These are phyloP conservation scores for Immersiporthe knoxdaviesiana DNA, from an alignment of 2,329 filamentous ascomycete genomes.

Conservation along the genomic window DNA sequence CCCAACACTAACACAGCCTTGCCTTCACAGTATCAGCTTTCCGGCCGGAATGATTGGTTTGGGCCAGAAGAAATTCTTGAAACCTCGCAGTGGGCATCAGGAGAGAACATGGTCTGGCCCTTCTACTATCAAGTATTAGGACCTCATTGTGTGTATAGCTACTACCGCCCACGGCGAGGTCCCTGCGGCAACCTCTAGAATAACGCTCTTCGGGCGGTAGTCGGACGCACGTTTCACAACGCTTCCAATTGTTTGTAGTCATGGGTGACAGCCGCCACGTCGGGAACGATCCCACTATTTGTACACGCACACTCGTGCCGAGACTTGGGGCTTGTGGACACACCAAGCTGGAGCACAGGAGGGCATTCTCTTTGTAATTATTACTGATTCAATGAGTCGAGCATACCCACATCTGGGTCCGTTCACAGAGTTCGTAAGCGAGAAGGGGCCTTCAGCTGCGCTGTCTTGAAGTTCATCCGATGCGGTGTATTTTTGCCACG, in stretches of 20 bases:
- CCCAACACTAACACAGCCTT: conserved; percentile 12
- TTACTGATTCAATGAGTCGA: background rate
- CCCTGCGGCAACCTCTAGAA: background rate
- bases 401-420: background rate
- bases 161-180: background rate
- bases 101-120: too few relatives aligned
- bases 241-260: background rate
- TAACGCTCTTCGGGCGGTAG: background rate
- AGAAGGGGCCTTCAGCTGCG: background rate
- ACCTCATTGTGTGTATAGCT: background rate
- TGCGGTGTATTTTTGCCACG: background rate
- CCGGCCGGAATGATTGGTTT: background rate
- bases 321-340: background rate
- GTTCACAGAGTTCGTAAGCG: background rate
- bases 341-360: background rate
- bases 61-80: background rate
- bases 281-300: background rate
- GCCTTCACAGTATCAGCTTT: background rate
- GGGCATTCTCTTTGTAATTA: background rate
- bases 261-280: background rate
- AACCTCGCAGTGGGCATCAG: background rate
- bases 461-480: background rate
- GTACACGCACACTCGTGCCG: background rate
- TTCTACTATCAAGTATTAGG: background rate
- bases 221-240: background rate